Percentiles rank a stretch among this genome's conserved stretches.
These are phyloP conservation scores for Nematocida displodere DNA, from an alignment of 371 early-diverging fungal species.

Conservation along the genomic window DNA sequence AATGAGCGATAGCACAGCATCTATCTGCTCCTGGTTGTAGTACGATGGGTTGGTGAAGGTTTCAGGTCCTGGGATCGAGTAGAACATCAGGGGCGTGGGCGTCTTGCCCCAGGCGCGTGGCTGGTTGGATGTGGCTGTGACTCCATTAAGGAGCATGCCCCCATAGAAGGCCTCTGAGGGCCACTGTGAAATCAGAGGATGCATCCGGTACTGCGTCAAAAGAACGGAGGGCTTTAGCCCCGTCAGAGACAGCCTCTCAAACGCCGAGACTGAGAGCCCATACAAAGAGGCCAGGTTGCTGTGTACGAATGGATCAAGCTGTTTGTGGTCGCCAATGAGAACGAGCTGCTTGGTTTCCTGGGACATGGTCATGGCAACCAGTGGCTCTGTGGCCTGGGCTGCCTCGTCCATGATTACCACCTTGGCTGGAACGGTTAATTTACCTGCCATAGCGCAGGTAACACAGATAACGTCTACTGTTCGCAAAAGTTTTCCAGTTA, in stretches of 20 bases:
- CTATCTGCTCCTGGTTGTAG: no score
- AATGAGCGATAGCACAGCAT: no score
- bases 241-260: slow-evolving; percentile 23
- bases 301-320: slow-evolving; percentile 67
- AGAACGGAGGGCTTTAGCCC: slow-evolving; percentile 50
- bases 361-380: slow-evolving; percentile 80
- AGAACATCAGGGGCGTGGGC: no score
- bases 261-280: slow-evolving; percentile 1
- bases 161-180: slow-evolving; percentile 55
- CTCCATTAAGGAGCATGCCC: slow-evolving; percentile 26
- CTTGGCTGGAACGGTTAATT: no score
- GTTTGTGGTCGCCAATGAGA: slow-evolving; percentile 91
- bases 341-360: slow-evolving; percentile 75
- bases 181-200: slow-evolving; percentile 36
- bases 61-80: no score
- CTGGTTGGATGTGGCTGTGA: neutral
- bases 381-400: slow-evolving; percentile 82
- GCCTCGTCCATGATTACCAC: slow-evolving; percentile 87
- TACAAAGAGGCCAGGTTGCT: neutral
- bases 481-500: no score
- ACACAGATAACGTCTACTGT: no score
- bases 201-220: slow-evolving; percentile 63
- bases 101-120: slow-evolving; percentile 55
- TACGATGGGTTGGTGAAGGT: no score
- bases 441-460: no score